Conservation (phyloP, 148 eudicot genomes). For the Beta vulgaris region DNA sequence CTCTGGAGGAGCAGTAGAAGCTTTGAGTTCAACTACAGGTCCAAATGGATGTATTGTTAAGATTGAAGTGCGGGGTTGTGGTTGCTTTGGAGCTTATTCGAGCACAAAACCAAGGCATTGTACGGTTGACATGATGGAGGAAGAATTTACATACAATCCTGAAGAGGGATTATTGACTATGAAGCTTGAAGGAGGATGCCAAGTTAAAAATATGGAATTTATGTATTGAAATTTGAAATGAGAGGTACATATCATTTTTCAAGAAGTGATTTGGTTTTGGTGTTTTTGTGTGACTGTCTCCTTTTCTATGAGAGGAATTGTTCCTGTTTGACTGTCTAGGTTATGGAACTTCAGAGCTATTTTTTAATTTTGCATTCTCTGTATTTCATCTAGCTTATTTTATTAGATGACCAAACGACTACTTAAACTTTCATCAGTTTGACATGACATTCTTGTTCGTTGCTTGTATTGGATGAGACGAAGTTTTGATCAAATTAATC, state of each 20-base stretch:
- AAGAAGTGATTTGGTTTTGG: background rate
- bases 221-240: constrained; percentile 28
- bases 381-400: background rate
- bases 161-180: constrained; percentile 45
- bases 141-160: constrained; percentile 14
- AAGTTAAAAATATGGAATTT: constrained; percentile 38
- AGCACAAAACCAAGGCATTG: constrained; percentile 34
- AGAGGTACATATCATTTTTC: background rate
- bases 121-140: constrained; percentile 28
- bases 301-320: background rate
- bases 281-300: background rate
- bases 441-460: no score
- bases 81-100: constrained; percentile 55
- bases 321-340: background rate
- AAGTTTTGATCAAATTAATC: no score
- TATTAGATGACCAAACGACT: background rate
- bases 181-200: constrained; percentile 46
- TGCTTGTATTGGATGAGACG: no score
- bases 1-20: constrained; percentile 54
- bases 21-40: constrained; percentile 19
- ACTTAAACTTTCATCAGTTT: no score
- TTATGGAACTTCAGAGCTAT: background rate
- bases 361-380: background rate
- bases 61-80: constrained; percentile 42
- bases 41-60: constrained; percentile 29